Conservation (phyloP, 2,329 filamentous ascomycete genomes). For the Dactylellina sp. region DNA sequence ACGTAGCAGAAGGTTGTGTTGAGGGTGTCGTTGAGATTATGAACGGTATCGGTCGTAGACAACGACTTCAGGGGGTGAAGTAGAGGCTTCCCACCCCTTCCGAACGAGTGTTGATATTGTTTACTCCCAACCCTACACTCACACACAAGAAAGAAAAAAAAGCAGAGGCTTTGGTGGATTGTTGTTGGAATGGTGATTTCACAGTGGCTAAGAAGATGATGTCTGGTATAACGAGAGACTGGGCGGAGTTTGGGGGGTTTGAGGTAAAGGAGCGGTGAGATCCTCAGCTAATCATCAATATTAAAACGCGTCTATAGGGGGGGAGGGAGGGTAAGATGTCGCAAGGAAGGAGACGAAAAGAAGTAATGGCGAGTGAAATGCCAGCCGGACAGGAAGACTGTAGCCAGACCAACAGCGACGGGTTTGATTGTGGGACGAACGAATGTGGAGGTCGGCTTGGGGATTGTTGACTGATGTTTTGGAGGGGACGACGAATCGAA, state of each 20-base stretch:
- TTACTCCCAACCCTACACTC: conserved; percentile 15
- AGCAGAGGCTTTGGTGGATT: conserved; percentile 8
- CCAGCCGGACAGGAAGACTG: conserved; percentile 10
- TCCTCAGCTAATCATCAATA: conserved; percentile 54
- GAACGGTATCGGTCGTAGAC: conserved; percentile 25
- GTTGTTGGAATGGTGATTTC: conserved; percentile 15
- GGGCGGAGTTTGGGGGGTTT: background rate
- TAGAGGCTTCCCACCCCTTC: conserved; percentile 14
- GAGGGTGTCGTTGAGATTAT: conserved; percentile 12
- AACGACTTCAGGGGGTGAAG: conserved; percentile 42
- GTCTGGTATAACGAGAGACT: conserved; percentile 4
- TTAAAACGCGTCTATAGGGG: conserved; percentile 38
- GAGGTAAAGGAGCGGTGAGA: conserved; percentile 24
- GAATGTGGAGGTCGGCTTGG: conserved; percentile 1
- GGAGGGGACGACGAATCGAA: background rate
- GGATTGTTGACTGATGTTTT: background rate
- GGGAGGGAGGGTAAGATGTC: background rate
- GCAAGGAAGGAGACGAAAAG: conserved; percentile 3
- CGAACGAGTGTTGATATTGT: conserved; percentile 27
- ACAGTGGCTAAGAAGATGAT: background rate
- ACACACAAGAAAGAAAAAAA: background rate
- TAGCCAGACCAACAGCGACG: conserved; percentile 7
- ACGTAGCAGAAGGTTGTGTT: background rate
- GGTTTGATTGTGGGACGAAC: conserved; percentile 32
- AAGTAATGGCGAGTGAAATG: conserved; percentile 3